Evolutionary conservation across 1,284 basidiomycete species (phyloP), one percentile per base, ranked within the genome.

Genomic region (Salmacisia buchloeana): DNA sequence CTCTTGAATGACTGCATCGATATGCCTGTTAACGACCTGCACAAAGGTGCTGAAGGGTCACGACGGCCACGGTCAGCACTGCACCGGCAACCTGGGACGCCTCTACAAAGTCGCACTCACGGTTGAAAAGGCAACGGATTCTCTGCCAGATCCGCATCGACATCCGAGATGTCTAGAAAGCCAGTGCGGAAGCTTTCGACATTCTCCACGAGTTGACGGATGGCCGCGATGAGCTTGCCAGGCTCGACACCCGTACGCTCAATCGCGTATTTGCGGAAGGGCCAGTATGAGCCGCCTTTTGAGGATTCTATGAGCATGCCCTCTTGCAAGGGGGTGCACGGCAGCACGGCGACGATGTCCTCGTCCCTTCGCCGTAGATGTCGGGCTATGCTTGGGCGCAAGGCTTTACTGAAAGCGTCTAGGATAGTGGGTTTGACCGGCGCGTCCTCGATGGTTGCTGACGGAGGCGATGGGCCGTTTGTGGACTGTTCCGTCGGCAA

Each of bases 241-340:
- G 45, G 27, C 7, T 46, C 45, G 0, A 62, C 31, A 2, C 58
- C 27, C 7, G 12, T 31, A 7, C 27, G 18, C 27, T 31, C 23
- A n/a, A 69, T 34, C 36, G 65, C 65, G 49, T 66, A 69, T 15
- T 62, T 62, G 9, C 67, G 60, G 38, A 70, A 66, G 18, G 77
- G 60, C 64, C 69, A 70, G 65, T 79, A 80, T 5, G 57, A 27
- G 6, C 49, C 18, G 46, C 74, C 70, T 18, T 71, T 63, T 36
- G 69, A 62, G 13, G 68, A 73, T 63, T 78, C 76, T 31, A 71
- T 68, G n/a, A 78, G 70, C 74, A 78, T 75, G 15, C 74, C 72
- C 60, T 73, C 69, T 57, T 78, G 76, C 18, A 76, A 43, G 4
- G 72, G 65, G 4, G 73, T 75, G 46, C 65, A 64, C 0, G 76